phyloP scores from a whole-genome alignment of 371 early-diverging fungal species.

The Syncephalastrum sp. region DNA sequence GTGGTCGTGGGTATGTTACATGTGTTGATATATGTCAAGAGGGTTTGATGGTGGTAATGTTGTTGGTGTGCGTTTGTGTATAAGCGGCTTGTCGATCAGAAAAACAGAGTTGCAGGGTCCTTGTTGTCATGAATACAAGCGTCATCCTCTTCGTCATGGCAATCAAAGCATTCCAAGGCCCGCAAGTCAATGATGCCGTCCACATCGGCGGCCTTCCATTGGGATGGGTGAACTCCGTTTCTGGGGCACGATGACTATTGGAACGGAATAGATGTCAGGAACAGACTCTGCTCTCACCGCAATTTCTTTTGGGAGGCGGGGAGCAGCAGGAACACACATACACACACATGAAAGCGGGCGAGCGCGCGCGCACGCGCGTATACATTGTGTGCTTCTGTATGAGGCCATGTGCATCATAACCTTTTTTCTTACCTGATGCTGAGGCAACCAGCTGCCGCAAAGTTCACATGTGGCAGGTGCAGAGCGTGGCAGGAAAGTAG shows the following conservation, averaged over 20 bases:
- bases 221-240: conserved; percentile 30
- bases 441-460: conserved; percentile 28
- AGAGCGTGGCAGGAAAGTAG: no score
- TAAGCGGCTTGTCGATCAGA: not conserved
- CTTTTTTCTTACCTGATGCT: conserved; percentile 18
- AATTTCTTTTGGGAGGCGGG: no score
- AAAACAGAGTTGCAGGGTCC: not conserved
- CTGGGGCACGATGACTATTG: conserved; percentile 23
- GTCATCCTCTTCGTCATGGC: conserved; percentile 4
- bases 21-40: no score
- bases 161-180: not conserved
- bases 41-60: not conserved
- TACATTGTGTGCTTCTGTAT: not conserved
- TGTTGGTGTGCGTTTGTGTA: not conserved
- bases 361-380: no score
- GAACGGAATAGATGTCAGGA: conserved; percentile 1
- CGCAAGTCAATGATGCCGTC: no score
- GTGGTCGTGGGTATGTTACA: no score
- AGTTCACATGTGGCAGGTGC: conserved; percentile 33
- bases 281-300: not conserved
- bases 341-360: no score
- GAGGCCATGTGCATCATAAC: not conserved
- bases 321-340: no score
- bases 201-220: conserved; percentile 15
- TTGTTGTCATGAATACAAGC: conserved; percentile 6